Evolutionary conservation across 495 filamentous ascomycete species (phyloP), one percentile per base, ranked within the genome.

Genomic region (Amorphotheca resinae): DNA sequence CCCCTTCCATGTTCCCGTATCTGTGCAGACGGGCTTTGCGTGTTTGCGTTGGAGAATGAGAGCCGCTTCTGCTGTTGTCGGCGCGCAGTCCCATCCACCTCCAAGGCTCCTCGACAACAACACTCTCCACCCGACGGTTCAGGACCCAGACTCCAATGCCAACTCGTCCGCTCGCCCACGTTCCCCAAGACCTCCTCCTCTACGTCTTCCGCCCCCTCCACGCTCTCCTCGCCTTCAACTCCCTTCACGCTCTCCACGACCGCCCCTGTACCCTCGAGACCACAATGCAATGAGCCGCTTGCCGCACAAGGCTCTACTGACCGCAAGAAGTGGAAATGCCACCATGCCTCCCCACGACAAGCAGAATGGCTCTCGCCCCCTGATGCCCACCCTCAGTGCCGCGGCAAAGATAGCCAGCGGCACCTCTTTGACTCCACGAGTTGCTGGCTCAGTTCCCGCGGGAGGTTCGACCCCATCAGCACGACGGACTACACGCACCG

Each of bases 271-370:
- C 12, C 41, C 49, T 1, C 30, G 45, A 20, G 51, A 56, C 37
- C 34, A 42, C 48, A 54, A 58, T 60, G 57, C 45, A 45, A 60
- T 57, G 45, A 56, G 54, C 48, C 45, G 55, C 48, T 52, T 35
- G 30, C 50, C 46, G 41, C 54, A 42, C 21, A 53, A 51, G 26
- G 38, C 47, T 33, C 51, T 40, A 33, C 30, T 46, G 8, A 42
- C 18, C 26, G 36, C 44, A 16, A 52, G 46, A 30, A 52, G 42
- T 40, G 51, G 48, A 22, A 57, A 55, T 42, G 46, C 46, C 16
- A 59, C 47, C 43, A 73, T 70, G 69, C 66, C 62, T 57, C 40
- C 51, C 12, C 60, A 56, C 60, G 69, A 73, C 66, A 74, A 73
- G 66, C 67, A 70, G 59, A 61, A 61, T 58, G 58, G 47, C 50